These are phyloP conservation scores for Candida chauliodis DNA, from an alignment of 805 yeast genomes.

Conservation along the genomic window DNA sequence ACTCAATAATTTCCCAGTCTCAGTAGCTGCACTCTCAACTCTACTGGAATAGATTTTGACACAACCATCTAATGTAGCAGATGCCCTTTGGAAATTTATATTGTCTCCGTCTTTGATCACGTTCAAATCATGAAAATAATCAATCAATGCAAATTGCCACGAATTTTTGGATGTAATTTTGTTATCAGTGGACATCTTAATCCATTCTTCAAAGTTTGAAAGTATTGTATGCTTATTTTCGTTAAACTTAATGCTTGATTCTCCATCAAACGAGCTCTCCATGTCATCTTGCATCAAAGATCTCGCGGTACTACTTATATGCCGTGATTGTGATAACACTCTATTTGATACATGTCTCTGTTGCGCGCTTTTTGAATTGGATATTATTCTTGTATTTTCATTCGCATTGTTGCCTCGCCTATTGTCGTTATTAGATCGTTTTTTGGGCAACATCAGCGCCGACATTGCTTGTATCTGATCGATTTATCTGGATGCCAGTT, in stretches of 20 bases:
- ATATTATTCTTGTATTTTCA: conserved; percentile 4
- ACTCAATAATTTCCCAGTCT: conserved; percentile 78
- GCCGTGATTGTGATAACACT: conserved; percentile 13
- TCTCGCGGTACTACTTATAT: conserved; percentile 12
- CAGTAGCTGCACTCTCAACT: conserved; percentile 87
- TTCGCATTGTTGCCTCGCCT: not conserved
- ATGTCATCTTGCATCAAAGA: conserved; percentile 17
- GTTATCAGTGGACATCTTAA: conserved; percentile 44
- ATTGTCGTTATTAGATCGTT: conserved; percentile 4
- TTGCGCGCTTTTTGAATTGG: not conserved
- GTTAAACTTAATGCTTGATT: conserved; percentile 40
- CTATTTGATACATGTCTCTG: conserved; percentile 10
- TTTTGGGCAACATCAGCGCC: conserved; percentile 8
- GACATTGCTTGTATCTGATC: too few species aligned
- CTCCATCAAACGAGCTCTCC: conserved; percentile 21
- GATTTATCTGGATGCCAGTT: too few species aligned
- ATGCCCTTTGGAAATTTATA: conserved; percentile 86
- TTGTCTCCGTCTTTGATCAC: conserved; percentile 41
- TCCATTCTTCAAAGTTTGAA: conserved; percentile 48
- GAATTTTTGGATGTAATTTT: conserved; percentile 47
- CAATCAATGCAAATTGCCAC: conserved; percentile 51
- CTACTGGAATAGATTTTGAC: conserved; percentile 88
- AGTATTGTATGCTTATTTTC: conserved; percentile 41
- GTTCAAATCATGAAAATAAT: conserved; percentile 50
- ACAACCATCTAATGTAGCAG: conserved; percentile 91